phyloP scores from a whole-genome alignment of 2,329 filamentous ascomycete genomes.

The Diplodia scrobiculata region DNA sequence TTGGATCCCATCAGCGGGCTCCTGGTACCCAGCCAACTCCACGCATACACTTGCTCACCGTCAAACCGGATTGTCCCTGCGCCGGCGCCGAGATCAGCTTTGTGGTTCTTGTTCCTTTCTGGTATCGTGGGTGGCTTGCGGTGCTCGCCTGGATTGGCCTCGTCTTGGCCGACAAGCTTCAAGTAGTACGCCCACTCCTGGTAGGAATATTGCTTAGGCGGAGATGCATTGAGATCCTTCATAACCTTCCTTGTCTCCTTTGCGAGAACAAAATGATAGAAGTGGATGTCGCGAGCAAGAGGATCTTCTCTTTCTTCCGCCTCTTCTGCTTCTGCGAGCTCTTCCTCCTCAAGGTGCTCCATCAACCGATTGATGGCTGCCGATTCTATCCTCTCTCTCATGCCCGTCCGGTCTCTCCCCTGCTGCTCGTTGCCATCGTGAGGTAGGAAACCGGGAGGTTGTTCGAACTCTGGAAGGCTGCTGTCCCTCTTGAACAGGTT shows the following conservation, averaged over 20 bases:
- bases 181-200: conserved; percentile 47
- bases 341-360: conserved; percentile 35
- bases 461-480: neutral
- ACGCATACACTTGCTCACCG: conserved; percentile 58
- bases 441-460: conserved; percentile 9
- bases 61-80: conserved; percentile 31
- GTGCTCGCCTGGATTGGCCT: conserved; percentile 45
- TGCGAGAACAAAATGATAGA: conserved; percentile 54
- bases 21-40: conserved; percentile 73
- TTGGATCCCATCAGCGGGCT: conserved; percentile 70
- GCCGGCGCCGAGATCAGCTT: conserved; percentile 20
- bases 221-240: conserved; percentile 45
- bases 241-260: conserved; percentile 50
- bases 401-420: conserved; percentile 30
- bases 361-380: conserved; percentile 2
- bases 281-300: conserved; percentile 53
- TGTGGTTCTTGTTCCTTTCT: conserved; percentile 19
- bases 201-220: conserved; percentile 46
- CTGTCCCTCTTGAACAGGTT: neutral
- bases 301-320: conserved; percentile 49
- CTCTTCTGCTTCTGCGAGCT: conserved; percentile 47
- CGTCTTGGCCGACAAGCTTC: conserved; percentile 44
- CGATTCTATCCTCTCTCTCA: conserved; percentile 16
- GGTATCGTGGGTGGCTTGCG: conserved; percentile 37
- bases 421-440: conserved; percentile 7